phyloP scores from a whole-genome alignment of 768 basidiomycete species.

The Kwoniella heveanensis region DNA sequence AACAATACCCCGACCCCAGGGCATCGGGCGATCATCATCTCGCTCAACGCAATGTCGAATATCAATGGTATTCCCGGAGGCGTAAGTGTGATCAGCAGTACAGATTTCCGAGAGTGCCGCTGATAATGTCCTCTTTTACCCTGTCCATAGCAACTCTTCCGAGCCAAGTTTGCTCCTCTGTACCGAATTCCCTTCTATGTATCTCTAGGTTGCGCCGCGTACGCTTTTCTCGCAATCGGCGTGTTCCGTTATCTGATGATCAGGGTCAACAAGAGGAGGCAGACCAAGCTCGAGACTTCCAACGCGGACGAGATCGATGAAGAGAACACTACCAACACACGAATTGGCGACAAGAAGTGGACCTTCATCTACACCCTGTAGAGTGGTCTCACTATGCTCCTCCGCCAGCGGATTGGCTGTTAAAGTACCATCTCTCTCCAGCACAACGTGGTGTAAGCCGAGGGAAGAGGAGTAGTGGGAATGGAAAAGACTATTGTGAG shows the following conservation, averaged over 20 bases:
- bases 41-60: slow-evolving; percentile 30
- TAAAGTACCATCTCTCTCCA: too few relatives aligned
- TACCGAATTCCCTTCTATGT: slow-evolving; percentile 29
- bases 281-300: slow-evolving; percentile 16
- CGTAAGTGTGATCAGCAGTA: slow-evolving; percentile 2
- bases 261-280: slow-evolving; percentile 15
- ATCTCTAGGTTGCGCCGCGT: slow-evolving; percentile 20
- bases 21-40: slow-evolving; percentile 26
- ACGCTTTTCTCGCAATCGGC: slow-evolving; percentile 18
- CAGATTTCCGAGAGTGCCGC: too few relatives aligned
- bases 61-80: slow-evolving; percentile 23
- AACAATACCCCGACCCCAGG: slow-evolving; percentile 28
- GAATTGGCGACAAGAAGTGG: slow-evolving; percentile 32
- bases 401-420: too few relatives aligned
- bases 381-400: too few relatives aligned
- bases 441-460: too few relatives aligned
- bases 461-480: too few relatives aligned
- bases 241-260: slow-evolving; percentile 15
- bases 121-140: background rate
- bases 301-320: slow-evolving; percentile 25
- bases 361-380: slow-evolving; percentile 27
- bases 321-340: slow-evolving; percentile 18
- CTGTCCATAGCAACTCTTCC: slow-evolving; percentile 23
- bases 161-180: slow-evolving; percentile 20
- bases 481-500: too few relatives aligned